Evolutionary conservation across 2,329 filamentous ascomycete genomes (phyloP).

Genomic region (Pseudogymnoascus sp.): DNA sequence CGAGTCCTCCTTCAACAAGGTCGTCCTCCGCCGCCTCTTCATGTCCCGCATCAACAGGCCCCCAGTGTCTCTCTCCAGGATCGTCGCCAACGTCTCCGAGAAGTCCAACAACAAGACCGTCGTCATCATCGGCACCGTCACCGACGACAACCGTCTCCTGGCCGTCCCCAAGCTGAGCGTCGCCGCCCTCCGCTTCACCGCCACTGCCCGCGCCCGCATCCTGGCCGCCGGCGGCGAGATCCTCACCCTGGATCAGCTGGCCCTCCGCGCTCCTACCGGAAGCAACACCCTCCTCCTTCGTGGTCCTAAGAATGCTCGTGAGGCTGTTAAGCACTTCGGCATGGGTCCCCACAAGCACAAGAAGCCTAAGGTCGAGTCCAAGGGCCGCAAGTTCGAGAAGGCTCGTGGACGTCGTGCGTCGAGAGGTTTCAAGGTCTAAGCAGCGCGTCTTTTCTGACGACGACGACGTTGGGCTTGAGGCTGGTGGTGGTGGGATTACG

Average conservation of each 20-base stretch:
- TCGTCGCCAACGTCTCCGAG: constrained; percentile 61
- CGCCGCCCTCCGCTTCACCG: constrained; percentile 92
- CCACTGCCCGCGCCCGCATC: constrained; percentile 90
- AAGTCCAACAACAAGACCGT: constrained; percentile 70
- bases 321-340: constrained; percentile 99
- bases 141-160: constrained; percentile 92
- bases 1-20: constrained; percentile 97
- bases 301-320: constrained; percentile 95
- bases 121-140: constrained; percentile 90
- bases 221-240: constrained; percentile 87
- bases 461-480: not conserved
- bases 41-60: constrained; percentile 98
- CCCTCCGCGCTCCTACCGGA: constrained; percentile 87
- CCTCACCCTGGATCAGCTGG: constrained; percentile 94
- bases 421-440: constrained; percentile 99
- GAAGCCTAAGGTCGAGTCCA: constrained; percentile 96
- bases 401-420: constrained; percentile 98
- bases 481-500: not conserved
- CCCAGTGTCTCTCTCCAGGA: constrained; percentile 88
- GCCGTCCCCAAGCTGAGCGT: constrained; percentile 86
- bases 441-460: constrained; percentile 28
- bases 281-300: constrained; percentile 95
- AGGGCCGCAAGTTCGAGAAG: constrained; percentile 99
- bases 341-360: constrained; percentile 97
- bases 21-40: constrained; percentile 92